phyloP scores from a whole-genome alignment of 768 basidiomycete species.

The Termitomyces sp. region DNA sequence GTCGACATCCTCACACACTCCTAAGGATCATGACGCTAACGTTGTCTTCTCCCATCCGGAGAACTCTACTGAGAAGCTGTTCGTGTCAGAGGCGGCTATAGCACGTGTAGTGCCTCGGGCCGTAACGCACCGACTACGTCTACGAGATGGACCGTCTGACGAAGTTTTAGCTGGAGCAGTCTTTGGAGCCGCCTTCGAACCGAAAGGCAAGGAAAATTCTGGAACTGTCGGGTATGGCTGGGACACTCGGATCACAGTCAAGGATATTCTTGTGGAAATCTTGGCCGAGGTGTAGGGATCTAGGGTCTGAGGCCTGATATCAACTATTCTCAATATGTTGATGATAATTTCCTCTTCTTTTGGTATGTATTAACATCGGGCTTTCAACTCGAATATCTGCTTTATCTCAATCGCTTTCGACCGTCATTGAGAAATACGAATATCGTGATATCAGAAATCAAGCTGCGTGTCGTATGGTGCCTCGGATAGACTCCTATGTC shows the following conservation, averaged over 20 bases:
- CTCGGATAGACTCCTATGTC: not conserved
- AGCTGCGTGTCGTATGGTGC: not conserved
- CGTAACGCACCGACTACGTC: constrained; percentile 68
- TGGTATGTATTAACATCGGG: not conserved
- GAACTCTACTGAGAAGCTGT: constrained; percentile 30
- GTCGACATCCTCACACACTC: constrained; percentile 1
- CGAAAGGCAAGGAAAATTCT: not conserved
- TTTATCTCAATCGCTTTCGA: too few species aligned
- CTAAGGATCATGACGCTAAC: not conserved
- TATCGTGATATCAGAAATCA: not conserved
- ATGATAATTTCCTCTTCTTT: not conserved
- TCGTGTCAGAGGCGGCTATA: constrained; percentile 71
- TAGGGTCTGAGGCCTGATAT: not conserved
- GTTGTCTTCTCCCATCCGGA: not conserved
- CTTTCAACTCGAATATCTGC: too few species aligned
- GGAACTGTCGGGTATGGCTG: constrained; percentile 5
- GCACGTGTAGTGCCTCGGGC: constrained; percentile 69
- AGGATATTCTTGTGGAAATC: constrained; percentile 59
- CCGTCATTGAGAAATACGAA: not conserved
- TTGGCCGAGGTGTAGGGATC: constrained; percentile 38
- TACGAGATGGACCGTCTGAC: constrained; percentile 65
- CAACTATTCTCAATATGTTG: too few species aligned
- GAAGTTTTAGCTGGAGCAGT: constrained; percentile 62
- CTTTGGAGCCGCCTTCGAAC: constrained; percentile 49
- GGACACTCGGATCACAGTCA: constrained; percentile 41